phyloP scores from a whole-genome alignment of 345 rosid genomes.

The Erysimum cheiranthoides region DNA sequence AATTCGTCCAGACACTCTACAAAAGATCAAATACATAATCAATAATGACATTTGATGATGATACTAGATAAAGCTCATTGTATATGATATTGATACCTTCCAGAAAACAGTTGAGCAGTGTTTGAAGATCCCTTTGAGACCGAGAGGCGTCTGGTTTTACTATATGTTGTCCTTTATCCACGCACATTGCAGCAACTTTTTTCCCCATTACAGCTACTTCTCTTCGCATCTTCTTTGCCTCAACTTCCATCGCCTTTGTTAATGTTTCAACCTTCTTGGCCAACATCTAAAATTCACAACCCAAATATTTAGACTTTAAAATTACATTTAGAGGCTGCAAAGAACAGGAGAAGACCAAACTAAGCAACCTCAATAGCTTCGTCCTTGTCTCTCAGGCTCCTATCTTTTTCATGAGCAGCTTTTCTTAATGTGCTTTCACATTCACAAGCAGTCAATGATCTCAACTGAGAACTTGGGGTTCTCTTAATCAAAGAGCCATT shows the following conservation, averaged over 20 bases:
- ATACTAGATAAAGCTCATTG: conserved; percentile 12
- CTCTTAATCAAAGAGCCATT: conserved; percentile 81
- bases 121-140: conserved; percentile 65
- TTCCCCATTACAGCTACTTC: conserved; percentile 99
- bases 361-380: conserved; percentile 84
- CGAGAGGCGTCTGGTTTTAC: conserved; percentile 69
- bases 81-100: conserved; percentile 62
- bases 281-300: conserved; percentile 64
- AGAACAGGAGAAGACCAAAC: conserved; percentile 30
- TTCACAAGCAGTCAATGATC: conserved; percentile 69
- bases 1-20: conserved; percentile 50
- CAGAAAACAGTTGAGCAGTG: conserved; percentile 78
- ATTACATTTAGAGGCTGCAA: conserved; percentile 15
- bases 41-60: background rate
- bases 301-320: conserved; percentile 28
- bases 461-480: conserved; percentile 66
- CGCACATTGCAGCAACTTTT: conserved; percentile 98
- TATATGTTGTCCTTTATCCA: conserved; percentile 85
- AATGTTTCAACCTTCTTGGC: conserved; percentile 96
- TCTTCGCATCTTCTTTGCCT: conserved; percentile 98
- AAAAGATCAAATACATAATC: conserved; percentile 3
- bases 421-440: conserved; percentile 62
- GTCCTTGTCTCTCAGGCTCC: conserved; percentile 92
- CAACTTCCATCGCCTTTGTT: conserved; percentile 98
- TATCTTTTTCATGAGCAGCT: conserved; percentile 93